Evolutionary conservation across 345 rosid genomes (phyloP), one percentile per base, ranked within the genome.

Genomic region (Crucihimalaya himalaica): DNA sequence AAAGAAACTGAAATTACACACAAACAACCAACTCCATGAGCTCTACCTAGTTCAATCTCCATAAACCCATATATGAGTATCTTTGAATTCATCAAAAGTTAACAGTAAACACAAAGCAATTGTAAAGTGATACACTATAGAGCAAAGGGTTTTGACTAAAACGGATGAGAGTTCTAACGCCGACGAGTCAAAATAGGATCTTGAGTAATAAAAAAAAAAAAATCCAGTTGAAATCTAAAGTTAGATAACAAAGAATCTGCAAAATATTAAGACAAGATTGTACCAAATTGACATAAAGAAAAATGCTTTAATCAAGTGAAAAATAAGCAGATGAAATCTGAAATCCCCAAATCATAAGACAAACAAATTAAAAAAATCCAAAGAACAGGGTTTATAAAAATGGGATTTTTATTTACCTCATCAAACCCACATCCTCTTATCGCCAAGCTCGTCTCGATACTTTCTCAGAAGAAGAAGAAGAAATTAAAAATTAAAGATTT

Each of bases 371-470:
- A n/a, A 8, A 56, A 9, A 32, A 37, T 25, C 37, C 8, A 37
- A 67, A 16, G 4, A 59, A 57, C 16, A 45, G 27, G 61, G 35
- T 9, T 42, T 8, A 16, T 8, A 13, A 54, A 76, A 53, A 43
- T 10, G 68, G 9, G 47, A 45, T 45, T n/a, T 45, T 45, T 60
- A 19, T 72, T 78, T 78, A 78, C 81, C 81, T 78, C 78, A 78
- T 78, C 78, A 78, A 53, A 78, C 52, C 64, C 81, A 72, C 81
- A 78, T 72, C 78, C 11, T 78, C 70, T 66, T 51, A 78, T 78
- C 81, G 45, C 74, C 83, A 73, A 80, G 76, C 40, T 68, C 77
- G 46, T 18, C 68, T 53, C 55, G 16, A 57, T 5, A 47, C 19
- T 56, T 35, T 56, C 65, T 34, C 60, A 73, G 37, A 39, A 61